Evolutionary conservation across 1,284 basidiomycete species (phyloP).

Genomic region (Gomphus sp.): DNA sequence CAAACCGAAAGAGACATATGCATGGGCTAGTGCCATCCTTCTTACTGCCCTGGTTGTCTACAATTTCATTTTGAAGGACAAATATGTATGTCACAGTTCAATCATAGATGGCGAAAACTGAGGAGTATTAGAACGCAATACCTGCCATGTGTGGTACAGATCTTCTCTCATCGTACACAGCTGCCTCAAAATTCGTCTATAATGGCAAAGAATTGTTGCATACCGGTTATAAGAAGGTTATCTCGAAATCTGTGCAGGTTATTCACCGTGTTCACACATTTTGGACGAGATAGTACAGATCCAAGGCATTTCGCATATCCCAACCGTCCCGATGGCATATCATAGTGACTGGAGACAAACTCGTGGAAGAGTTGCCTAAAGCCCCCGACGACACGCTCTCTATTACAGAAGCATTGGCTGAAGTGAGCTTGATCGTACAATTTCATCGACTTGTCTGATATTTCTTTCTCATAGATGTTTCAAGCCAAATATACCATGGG

Average conservation of each 20-base stretch:
- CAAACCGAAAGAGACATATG: background rate
- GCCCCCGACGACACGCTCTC: conserved; percentile 29
- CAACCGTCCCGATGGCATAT: conserved; percentile 16
- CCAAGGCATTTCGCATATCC: background rate
- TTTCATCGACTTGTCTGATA: background rate
- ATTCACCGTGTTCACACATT: background rate
- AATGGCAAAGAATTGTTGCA: background rate
- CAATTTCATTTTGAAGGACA: background rate
- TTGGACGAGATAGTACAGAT: background rate
- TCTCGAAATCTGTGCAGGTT: background rate
- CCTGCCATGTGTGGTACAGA: background rate
- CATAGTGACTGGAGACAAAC: conserved; percentile 23
- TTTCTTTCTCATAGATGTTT: background rate
- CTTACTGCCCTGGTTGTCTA: background rate
- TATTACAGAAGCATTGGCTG: conserved; percentile 20
- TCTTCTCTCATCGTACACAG: background rate
- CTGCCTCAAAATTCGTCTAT: background rate
- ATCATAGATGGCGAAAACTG: background rate
- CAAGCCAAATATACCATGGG: conserved; percentile 12
- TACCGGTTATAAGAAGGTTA: conserved; percentile 1
- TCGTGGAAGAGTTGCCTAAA: conserved; percentile 29
- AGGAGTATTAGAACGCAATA: background rate
- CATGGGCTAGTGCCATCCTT: background rate
- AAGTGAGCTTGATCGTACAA: background rate
- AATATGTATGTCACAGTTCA: background rate